Conservation (phyloP, 768 basidiomycete species). For the Lentinula sp. region DNA sequence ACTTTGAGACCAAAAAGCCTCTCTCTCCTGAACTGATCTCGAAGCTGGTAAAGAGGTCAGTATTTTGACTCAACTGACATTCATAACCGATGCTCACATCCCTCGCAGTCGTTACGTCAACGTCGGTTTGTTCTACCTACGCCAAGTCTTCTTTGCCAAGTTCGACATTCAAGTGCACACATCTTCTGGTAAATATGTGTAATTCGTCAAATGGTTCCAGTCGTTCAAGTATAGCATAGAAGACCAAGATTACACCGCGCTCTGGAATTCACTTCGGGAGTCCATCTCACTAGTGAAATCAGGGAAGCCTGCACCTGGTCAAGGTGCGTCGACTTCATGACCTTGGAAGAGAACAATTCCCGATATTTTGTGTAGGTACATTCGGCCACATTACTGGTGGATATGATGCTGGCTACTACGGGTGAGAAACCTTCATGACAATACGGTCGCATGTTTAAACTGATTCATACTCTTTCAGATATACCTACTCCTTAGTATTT, state of each 20-base stretch:
- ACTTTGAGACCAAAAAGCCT: constrained; percentile 69
- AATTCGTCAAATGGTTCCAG: background rate
- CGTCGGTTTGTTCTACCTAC: constrained; percentile 73
- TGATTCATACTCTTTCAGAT: constrained; percentile 21
- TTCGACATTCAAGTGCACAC: constrained; percentile 75
- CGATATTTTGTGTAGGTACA: constrained; percentile 26
- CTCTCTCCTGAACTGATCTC: constrained; percentile 68
- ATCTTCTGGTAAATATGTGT: constrained; percentile 41
- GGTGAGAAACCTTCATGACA: constrained; percentile 21
- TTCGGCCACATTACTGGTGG: constrained; percentile 78
- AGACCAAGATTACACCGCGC: constrained; percentile 62
- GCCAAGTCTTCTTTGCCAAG: constrained; percentile 81
- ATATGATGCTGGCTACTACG: constrained; percentile 68
- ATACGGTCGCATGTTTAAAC: background rate
- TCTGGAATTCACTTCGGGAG: constrained; percentile 75
- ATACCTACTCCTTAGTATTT: constrained; percentile 68
- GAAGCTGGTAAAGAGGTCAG: constrained; percentile 73
- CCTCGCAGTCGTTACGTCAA: constrained; percentile 64
- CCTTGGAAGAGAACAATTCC: too few species aligned
- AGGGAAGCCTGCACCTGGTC: constrained; percentile 56
- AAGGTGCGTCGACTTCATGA: constrained; percentile 28
- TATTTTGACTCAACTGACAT: background rate
- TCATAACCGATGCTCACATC: background rate
- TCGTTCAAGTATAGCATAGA: constrained; percentile 24
- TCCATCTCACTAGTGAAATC: constrained; percentile 64